Evolutionary conservation across 345 rosid species (phyloP), one percentile per base, ranked within the genome.

Genomic region (Dimocarpus longan): DNA sequence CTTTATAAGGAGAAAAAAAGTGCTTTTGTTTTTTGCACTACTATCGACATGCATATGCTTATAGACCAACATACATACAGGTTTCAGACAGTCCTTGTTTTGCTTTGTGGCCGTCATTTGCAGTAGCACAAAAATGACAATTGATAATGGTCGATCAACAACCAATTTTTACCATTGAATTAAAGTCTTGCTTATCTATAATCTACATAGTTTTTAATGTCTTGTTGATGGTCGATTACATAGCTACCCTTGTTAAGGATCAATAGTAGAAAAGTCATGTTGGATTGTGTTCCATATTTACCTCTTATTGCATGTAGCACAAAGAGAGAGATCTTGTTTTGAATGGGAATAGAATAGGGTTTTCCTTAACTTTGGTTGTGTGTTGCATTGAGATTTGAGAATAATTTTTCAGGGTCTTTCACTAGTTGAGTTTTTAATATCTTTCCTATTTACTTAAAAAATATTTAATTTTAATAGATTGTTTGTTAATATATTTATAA

Each of bases 1-100:
- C 73, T 10, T 26, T 26, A 1, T 26, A 1, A 26, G 28, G 28
- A 26, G 28, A 26, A 26, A 24, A 42, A 70, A 10, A 48, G 24
- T 22, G 12, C 37, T 24, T 62, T 22, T 18, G 18, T 64, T 44
- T 16, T 5, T 3, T 79, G 85, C 85, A 83, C 80, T 32, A 22
- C 8, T 3, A 46, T 68, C 76, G 69, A 80, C 78, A 68, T 21
- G 67, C 79, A 76, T 15, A 65, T 66, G 52, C 67, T 48, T 32
- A 19, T 26, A 26, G 28, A 26, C 28, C 28, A 26, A 26, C 28
- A 26, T 26, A 26, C 1, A 0, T 26, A 26, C 28, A 26, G 28
- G 28, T 26, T 26, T 26, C 28, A 26, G 28, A 11, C 37, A 19
- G 19, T 3, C 46, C 32, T 19, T 75, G 12, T 3, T 40, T 60